Percentiles rank a stretch among this genome's conserved stretches.
Evolutionary conservation across 2,329 filamentous ascomycete species (phyloP).

Genomic region (Hypomyces rosellus): DNA sequence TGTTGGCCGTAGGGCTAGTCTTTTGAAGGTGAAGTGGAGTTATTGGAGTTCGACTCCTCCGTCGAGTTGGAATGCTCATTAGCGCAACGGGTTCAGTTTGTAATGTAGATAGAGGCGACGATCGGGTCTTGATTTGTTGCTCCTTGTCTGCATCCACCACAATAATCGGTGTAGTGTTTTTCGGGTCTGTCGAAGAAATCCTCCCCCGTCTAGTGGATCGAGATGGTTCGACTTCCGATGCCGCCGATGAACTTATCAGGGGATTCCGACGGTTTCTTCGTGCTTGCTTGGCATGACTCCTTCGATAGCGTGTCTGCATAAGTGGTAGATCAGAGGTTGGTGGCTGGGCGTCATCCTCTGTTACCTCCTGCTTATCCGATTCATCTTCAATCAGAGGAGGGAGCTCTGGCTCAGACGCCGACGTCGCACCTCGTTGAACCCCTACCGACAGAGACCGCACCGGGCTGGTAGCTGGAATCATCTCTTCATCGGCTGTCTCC

Average conservation of each 20-base stretch:
- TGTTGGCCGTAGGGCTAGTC: conserved; percentile 8
- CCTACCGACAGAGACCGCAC: conserved; percentile 23
- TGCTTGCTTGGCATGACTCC: not conserved
- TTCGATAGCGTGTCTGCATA: not conserved
- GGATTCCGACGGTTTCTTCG: not conserved
- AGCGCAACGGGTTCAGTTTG: not conserved
- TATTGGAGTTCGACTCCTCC: conserved; percentile 14
- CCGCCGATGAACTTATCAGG: not conserved
- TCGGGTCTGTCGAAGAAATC: too few species aligned
- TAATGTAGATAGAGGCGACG: not conserved
- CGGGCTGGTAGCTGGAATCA: conserved; percentile 35
- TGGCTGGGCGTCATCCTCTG: conserved; percentile 11
- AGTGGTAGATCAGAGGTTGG: conserved; percentile 1
- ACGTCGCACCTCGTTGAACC: conserved; percentile 13
- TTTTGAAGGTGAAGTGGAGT: conserved; percentile 19
- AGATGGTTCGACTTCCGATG: too few species aligned
- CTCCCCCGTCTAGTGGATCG: too few species aligned
- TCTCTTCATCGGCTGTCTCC: conserved; percentile 24
- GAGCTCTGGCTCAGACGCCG: conserved; percentile 29
- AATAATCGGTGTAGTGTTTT: too few species aligned
- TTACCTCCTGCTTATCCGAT: conserved; percentile 7
- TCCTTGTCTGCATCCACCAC: not conserved
- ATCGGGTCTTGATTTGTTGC: not conserved
- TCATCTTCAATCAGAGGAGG: conserved; percentile 23
- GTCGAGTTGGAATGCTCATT: conserved; percentile 4